Evolutionary conservation across 2,329 filamentous ascomycete species (phyloP).

Genomic region (Phaeosphaeriaceae sp.): DNA sequence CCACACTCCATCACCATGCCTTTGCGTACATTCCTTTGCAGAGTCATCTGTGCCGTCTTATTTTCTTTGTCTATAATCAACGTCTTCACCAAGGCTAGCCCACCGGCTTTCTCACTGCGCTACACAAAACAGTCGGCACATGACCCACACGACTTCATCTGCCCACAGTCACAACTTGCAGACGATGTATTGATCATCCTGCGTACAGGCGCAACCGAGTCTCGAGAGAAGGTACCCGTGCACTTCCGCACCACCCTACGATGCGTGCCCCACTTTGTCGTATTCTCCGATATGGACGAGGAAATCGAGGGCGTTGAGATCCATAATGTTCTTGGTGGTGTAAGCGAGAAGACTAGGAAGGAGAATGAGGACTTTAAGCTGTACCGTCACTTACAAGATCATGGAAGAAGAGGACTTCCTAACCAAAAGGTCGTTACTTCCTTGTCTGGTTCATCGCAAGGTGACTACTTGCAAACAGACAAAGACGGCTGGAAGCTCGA

Average conservation of each 20-base stretch:
- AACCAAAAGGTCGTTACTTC: conserved; percentile 36
- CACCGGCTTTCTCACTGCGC: conserved; percentile 37
- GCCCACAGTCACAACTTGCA: conserved; percentile 41
- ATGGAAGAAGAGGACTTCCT: conserved; percentile 53
- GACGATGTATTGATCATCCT: conserved; percentile 65
- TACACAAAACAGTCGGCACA: conserved; percentile 29
- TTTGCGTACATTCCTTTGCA: conserved; percentile 41
- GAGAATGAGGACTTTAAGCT: conserved; percentile 59
- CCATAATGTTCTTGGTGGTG: conserved; percentile 54
- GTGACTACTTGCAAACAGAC: conserved; percentile 44
- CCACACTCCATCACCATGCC: conserved; percentile 29
- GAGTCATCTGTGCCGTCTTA: conserved; percentile 40
- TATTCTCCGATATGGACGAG: conserved; percentile 67
- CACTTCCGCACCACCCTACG: conserved; percentile 63
- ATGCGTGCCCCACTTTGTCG: conserved; percentile 62
- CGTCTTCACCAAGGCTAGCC: conserved; percentile 38
- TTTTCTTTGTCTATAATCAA: conserved; percentile 45
- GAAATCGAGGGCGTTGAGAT: conserved; percentile 58
- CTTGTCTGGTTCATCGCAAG: conserved; percentile 42
- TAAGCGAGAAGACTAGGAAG: conserved; percentile 47
- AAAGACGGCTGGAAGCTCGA: conserved; percentile 60
- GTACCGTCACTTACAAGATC: conserved; percentile 56
- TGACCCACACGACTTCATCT: conserved; percentile 27
- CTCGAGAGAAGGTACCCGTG: conserved; percentile 62
- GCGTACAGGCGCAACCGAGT: conserved; percentile 66